Evolutionary conservation across 768 basidiomycete species (phyloP).

Genomic region (Tephrocybe sp.): DNA sequence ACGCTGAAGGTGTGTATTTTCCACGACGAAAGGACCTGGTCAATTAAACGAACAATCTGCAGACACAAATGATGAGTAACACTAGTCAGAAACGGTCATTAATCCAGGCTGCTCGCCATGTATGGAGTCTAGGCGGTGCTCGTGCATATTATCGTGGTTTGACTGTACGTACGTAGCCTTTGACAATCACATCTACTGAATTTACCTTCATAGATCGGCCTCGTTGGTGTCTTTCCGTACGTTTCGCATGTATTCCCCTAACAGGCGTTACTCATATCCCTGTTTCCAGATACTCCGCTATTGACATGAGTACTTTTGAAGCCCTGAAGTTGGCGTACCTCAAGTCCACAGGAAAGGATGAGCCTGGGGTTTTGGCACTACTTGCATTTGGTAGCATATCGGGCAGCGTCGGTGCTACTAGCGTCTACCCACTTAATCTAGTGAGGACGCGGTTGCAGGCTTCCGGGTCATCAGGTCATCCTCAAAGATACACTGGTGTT

Average conservation of each 20-base stretch:
- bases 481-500: slow-evolving; percentile 86
- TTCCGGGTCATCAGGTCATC: slow-evolving; percentile 94
- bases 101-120: slow-evolving; percentile 59
- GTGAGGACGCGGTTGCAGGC: slow-evolving; percentile 95
- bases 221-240: slow-evolving; percentile 95
- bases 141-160: slow-evolving; percentile 91
- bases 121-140: slow-evolving; percentile 80
- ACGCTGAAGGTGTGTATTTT: slow-evolving; percentile 73
- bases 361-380: slow-evolving; percentile 85
- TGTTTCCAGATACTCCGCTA: slow-evolving; percentile 74
- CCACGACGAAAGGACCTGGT: slow-evolving; percentile 4
- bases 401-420: slow-evolving; percentile 90
- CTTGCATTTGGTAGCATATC: slow-evolving; percentile 92
- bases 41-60: slow-evolving; percentile 6
- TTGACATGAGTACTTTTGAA: slow-evolving; percentile 98
- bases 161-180: slow-evolving; percentile 54
- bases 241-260: slow-evolving; percentile 21
- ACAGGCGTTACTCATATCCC: not conserved
- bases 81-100: slow-evolving; percentile 64
- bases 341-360: slow-evolving; percentile 82
- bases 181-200: slow-evolving; percentile 17
- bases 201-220: slow-evolving; percentile 66
- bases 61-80: slow-evolving; percentile 98
- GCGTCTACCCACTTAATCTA: slow-evolving; percentile 90
- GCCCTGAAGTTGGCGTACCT: slow-evolving; percentile 91